These are phyloP conservation scores for Corymbia calophylla DNA, from an alignment of 441 rosid genomes.

Conservation along the genomic window DNA sequence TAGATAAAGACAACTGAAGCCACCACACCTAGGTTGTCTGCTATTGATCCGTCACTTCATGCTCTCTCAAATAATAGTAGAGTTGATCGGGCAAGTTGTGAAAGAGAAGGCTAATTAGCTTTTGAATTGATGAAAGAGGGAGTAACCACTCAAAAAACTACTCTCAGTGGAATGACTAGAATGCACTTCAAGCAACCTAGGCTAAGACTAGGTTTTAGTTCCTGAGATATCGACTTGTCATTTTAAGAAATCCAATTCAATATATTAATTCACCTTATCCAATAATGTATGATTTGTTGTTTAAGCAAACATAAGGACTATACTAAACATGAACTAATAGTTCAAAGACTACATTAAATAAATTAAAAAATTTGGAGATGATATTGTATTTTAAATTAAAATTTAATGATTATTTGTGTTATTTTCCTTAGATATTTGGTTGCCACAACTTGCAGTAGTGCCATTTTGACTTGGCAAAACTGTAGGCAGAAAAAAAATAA, in stretches of 20 bases:
- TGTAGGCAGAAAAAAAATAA: background rate
- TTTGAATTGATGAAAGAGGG: background rate
- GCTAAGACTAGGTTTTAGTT: background rate
- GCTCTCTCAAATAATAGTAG: background rate
- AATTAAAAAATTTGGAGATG: background rate
- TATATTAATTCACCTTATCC: background rate
- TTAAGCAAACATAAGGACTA: background rate
- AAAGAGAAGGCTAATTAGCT: background rate
- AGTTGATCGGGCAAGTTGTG: background rate
- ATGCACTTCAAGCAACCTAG: background rate
- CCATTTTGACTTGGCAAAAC: background rate
- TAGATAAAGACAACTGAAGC: background rate
- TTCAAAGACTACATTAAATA: fast-evolving
- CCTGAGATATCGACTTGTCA: background rate
- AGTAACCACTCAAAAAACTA: background rate
- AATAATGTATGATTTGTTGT: background rate
- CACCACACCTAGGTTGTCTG: background rate
- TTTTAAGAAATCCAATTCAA: background rate
- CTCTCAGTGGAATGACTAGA: background rate
- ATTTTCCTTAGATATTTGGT: background rate
- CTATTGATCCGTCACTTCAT: background rate
- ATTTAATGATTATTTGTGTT: background rate
- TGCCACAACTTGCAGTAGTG: background rate
- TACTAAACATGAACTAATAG: background rate
- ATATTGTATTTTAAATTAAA: background rate